Evolutionary conservation across 352 stramenopile genomes (phyloP).

Genomic region (Phytophthora brassicae): DNA sequence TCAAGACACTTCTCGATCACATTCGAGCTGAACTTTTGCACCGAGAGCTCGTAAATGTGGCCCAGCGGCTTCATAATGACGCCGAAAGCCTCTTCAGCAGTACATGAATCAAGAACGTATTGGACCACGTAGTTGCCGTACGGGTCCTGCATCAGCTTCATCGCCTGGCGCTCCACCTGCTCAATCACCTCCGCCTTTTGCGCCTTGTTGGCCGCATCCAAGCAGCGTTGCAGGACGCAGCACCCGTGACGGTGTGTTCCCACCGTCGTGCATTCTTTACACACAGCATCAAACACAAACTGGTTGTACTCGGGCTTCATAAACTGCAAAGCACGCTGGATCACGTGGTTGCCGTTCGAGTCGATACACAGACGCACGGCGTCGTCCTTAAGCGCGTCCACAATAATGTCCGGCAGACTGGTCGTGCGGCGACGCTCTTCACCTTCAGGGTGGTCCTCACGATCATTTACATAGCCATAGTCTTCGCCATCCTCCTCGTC

Average conservation of each 20-base stretch:
- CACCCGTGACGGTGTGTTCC: conserved; percentile 97
- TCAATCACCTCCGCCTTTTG: conserved; percentile 90
- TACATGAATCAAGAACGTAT: conserved; percentile 90
- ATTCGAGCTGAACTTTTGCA: conserved; percentile 99
- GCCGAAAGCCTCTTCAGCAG: conserved; percentile 73
- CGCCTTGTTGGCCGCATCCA: conserved; percentile 90
- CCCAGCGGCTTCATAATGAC: conserved; percentile 87
- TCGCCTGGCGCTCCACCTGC: conserved; percentile 95
- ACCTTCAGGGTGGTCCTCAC: conserved; percentile 23
- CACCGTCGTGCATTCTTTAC: conserved; percentile 94
- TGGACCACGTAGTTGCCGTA: conserved; percentile 93
- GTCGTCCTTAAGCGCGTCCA: conserved; percentile 92
- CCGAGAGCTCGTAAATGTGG: conserved; percentile 94
- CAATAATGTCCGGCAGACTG: conserved; percentile 90
- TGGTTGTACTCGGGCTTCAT: conserved; percentile 93
- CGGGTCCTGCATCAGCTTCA: conserved; percentile 95
- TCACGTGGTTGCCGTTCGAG: conserved; percentile 98
- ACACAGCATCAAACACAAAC: conserved; percentile 98
- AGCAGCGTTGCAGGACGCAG: conserved; percentile 96
- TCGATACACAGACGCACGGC: conserved; percentile 96
- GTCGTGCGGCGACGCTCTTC: conserved; percentile 24
- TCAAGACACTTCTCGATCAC: conserved; percentile 99
- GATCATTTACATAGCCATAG: conserved; percentile 24
- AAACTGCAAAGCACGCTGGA: conserved; percentile 96
- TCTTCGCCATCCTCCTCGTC: conserved; percentile 44